Percentiles rank a stretch among this genome's conserved stretches.
Evolutionary conservation across 164 flowering plant species (phyloP).

Genomic region (Vitis riparia): DNA sequence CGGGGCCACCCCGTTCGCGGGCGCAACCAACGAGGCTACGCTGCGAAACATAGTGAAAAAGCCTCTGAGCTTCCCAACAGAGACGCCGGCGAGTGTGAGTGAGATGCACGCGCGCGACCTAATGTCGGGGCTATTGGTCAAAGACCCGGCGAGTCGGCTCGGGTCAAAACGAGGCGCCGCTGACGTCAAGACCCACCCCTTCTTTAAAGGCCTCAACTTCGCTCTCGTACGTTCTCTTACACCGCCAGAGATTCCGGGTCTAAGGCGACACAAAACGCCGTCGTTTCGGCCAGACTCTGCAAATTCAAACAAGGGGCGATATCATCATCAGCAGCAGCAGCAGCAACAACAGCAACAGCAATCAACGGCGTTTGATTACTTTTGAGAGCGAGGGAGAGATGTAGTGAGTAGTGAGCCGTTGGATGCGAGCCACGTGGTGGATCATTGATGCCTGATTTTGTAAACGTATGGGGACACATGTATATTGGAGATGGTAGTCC

Average conservation of each 20-base stretch:
- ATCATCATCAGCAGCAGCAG: background rate
- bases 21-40: slow-evolving; percentile 52
- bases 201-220: slow-evolving; percentile 67
- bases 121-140: slow-evolving; percentile 52
- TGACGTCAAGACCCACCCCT: slow-evolving; percentile 79
- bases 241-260: slow-evolving; percentile 66
- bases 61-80: slow-evolving; percentile 53
- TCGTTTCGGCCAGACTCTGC: slow-evolving; percentile 3
- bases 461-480: slow-evolving; percentile 14
- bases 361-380: slow-evolving; percentile 44
- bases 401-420: background rate
- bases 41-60: slow-evolving; percentile 59
- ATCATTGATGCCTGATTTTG: slow-evolving; percentile 14
- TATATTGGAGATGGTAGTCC: slow-evolving; percentile 12
- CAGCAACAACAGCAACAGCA: slow-evolving; percentile 15
- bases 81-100: slow-evolving; percentile 23
- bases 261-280: slow-evolving; percentile 25
- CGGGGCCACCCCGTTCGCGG: slow-evolving; percentile 81
- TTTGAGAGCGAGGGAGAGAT: slow-evolving; percentile 18
- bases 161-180: slow-evolving; percentile 81
- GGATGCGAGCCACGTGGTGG: slow-evolving; percentile 16
- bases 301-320: too few species aligned
- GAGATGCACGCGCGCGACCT: slow-evolving; percentile 59
- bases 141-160: slow-evolving; percentile 64
- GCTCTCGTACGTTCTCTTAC: slow-evolving; percentile 64